Conservation (phyloP, 2,329 filamentous ascomycete species). For the Fusarium sp. region DNA sequence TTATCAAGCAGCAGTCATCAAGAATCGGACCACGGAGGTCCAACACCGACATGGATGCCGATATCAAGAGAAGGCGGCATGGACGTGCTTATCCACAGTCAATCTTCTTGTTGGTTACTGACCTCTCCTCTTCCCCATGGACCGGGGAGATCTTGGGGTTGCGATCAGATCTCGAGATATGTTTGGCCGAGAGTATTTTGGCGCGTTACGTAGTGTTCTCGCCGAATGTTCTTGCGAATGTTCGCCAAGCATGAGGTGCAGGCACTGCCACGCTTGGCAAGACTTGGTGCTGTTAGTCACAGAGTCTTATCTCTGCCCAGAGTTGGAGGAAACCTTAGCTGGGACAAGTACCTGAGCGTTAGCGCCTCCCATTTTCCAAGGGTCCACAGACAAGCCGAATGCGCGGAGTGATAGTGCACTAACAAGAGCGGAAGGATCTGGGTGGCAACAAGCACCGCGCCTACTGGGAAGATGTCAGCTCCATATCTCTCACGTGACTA, state of each 20-base stretch:
- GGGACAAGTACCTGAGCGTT: constrained; percentile 34
- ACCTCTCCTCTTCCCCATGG: constrained; percentile 8
- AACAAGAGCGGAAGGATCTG: neutral
- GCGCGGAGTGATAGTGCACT: constrained; percentile 21
- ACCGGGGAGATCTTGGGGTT: constrained; percentile 40
- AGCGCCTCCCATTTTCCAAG: constrained; percentile 22
- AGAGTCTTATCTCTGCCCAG: constrained; percentile 36
- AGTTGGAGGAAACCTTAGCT: constrained; percentile 41
- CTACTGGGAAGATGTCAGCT: constrained; percentile 9
- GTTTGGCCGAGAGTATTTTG: constrained; percentile 30
- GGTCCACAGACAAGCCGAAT: neutral
- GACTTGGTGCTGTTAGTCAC: constrained; percentile 41
- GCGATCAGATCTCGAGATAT: constrained; percentile 41
- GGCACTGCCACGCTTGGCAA: constrained; percentile 44
- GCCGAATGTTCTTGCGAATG: constrained; percentile 26
- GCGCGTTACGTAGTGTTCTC: constrained; percentile 24
- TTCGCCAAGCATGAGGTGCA: constrained; percentile 42
- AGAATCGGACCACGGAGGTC: constrained; percentile 18
- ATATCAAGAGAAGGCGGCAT: neutral
- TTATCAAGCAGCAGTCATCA: constrained; percentile 6
- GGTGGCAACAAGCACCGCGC: constrained; percentile 3
- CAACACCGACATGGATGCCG: constrained; percentile 11
- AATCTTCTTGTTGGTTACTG: constrained; percentile 8
- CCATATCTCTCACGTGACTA: constrained; percentile 27
- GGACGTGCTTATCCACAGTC: constrained; percentile 2